Base-by-base conservation (phyloP, 352 stramenopile species). In the Phytophthora colocasiae region DNA sequence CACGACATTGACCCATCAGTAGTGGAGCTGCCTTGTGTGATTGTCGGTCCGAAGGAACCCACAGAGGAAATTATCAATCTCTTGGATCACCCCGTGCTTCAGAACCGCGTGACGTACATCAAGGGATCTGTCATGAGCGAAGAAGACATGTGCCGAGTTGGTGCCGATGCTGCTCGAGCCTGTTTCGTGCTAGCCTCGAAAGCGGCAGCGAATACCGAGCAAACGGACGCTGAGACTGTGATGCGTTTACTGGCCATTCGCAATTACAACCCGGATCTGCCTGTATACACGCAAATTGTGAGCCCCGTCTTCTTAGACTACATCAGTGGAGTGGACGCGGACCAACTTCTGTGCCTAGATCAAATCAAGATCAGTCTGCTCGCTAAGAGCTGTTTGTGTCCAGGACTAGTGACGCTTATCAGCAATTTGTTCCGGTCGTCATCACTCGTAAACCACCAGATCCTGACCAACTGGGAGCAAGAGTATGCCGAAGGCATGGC, bases 91-190 rank as follows among this genome's bases (percentile, higher is more conserved):
- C 81, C 81, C 5, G 69, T 90, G 2, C 72, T 89, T 1, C 78
- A 90, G 61, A 77, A 82, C 26, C 74, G 77, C 17, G 81, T 90
- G 5, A 80, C 63, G 12, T 90, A 85, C 66, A 86, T 90, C 57
- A 90, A 90, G 31, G 79, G 77, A 24, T 89, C 79, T 1, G 75
- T 90, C 6, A 84, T 90, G 75, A 81, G 68, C 29, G 81, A 88
- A 49, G 81, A 90, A 52, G 81, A 90, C 38, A 68, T 90, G 39
- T 87, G 78, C 49, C 79, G 81, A 38, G 79, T 90, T 32, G 81
- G 75, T 0, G 73, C 74, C 5, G 81, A 90, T 54, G 53, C 66
- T 38, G 81, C 81, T 5, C 69, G 79, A 15, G 81, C 79, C 6
- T 87, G 79, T 34, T 90, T 90, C 34, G 66, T 90, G 4, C 60